Percentiles rank a stretch among this genome's conserved stretches.
phyloP scores from a whole-genome alignment of 1,139 yeast species.

The Blastobotrys indianensis region DNA sequence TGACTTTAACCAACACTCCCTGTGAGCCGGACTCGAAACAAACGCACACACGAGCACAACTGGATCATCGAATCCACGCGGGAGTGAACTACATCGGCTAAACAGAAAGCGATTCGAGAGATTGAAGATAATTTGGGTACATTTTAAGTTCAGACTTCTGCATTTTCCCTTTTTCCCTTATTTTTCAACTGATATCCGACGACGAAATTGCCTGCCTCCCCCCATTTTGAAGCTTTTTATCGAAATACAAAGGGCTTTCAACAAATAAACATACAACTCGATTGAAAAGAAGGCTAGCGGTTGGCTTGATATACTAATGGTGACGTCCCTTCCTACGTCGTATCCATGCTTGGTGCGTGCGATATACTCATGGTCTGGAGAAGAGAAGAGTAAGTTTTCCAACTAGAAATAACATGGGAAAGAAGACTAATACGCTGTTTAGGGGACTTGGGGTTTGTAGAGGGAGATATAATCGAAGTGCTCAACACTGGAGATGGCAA shows the following conservation, averaged over 20 bases:
- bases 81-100: no score
- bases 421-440: constrained; percentile 5
- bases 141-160: no score
- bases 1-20: no score
- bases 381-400: constrained; percentile 45
- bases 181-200: not conserved
- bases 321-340: constrained; percentile 17
- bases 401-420: not conserved
- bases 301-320: constrained; percentile 10
- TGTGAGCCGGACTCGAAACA: no score
- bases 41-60: no score
- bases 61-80: no score
- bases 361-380: constrained; percentile 85
- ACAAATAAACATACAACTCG: not conserved
- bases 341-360: constrained; percentile 71
- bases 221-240: no score
- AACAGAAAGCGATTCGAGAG: no score
- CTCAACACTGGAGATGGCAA: constrained; percentile 75
- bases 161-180: no score
- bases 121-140: no score
- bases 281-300: not conserved
- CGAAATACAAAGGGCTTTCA: not conserved
- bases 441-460: constrained; percentile 87
- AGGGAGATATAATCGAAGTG: constrained; percentile 87
- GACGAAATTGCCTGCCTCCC: not conserved